A percentile compares a stretch with the other conserved stretches of the same genome.
phyloP scores from a whole-genome alignment of 2,329 filamentous ascomycete genomes.

The Colletotrichum godetiae region DNA sequence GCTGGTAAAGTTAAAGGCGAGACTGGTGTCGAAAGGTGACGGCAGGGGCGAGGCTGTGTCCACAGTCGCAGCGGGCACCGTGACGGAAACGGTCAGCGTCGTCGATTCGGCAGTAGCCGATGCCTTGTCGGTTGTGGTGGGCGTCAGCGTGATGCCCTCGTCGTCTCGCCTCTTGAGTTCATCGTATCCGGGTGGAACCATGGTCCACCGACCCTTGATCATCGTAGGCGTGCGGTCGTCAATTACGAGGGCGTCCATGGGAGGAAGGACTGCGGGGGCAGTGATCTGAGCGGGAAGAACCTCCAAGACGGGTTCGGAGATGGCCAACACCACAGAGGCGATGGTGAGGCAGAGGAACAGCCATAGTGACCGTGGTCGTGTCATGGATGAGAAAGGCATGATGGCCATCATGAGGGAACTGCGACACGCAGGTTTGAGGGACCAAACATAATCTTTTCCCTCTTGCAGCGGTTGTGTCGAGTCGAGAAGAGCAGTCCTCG shows the following conservation, averaged over 20 bases:
- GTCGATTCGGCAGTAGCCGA: slow-evolving; percentile 20
- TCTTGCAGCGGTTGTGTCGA: slow-evolving; percentile 25
- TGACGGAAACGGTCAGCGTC: slow-evolving; percentile 30
- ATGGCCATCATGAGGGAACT: slow-evolving; percentile 43
- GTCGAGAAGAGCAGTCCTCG: neutral
- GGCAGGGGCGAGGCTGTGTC: slow-evolving; percentile 61
- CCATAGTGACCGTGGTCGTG: slow-evolving; percentile 43
- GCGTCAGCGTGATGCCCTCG: slow-evolving; percentile 30
- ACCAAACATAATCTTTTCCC: slow-evolving; percentile 40
- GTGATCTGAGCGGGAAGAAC: slow-evolving; percentile 24
- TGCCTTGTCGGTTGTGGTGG: slow-evolving; percentile 2
- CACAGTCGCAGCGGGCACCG: slow-evolving; percentile 41
- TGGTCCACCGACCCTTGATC: slow-evolving; percentile 38
- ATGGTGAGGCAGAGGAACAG: slow-evolving; percentile 41
- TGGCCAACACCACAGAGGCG: slow-evolving; percentile 33
- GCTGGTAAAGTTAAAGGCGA: slow-evolving; percentile 71
- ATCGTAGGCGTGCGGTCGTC: slow-evolving; percentile 35
- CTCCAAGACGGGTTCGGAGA: slow-evolving; percentile 5
- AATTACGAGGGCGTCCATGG: slow-evolving; percentile 26
- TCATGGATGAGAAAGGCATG: slow-evolving; percentile 8
- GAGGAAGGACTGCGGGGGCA: slow-evolving; percentile 20
- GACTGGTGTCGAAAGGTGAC: slow-evolving; percentile 73
- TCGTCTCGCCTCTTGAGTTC: slow-evolving; percentile 42
- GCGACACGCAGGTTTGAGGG: slow-evolving; percentile 36
- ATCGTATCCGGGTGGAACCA: slow-evolving; percentile 31